Conservation (phyloP, 108 stramenopile species). For the Cyclostephanos tholiformis region DNA sequence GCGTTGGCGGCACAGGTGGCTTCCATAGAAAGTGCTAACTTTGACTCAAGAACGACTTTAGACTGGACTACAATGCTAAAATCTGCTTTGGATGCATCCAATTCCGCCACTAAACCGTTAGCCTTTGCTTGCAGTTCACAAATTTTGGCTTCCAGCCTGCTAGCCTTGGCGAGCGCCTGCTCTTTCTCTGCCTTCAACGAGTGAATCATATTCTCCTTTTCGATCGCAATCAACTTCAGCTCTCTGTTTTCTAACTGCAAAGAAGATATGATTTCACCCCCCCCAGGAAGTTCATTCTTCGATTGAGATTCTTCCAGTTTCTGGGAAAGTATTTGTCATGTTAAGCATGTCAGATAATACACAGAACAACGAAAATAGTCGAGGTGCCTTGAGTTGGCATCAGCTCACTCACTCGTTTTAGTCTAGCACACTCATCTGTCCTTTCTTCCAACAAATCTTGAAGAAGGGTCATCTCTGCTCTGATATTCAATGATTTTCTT, state of each 20-base stretch:
- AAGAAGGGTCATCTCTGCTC: slow-evolving; percentile 11
- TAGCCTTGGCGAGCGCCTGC: slow-evolving; percentile 5
- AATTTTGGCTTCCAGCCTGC: not conserved
- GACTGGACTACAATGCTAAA: slow-evolving; percentile 5
- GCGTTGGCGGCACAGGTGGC: slow-evolving; percentile 3
- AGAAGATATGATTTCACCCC: not conserved
- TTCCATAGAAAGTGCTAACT: not conserved
- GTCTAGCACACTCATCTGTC: slow-evolving; percentile 13
- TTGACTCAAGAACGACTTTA: slow-evolving; percentile 18
- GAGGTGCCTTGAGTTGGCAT: not conserved
- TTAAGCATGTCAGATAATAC: not conserved
- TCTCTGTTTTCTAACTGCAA: slow-evolving; percentile 7
- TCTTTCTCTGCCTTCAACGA: slow-evolving; percentile 6
- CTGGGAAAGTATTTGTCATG: not conserved
- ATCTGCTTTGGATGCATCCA: slow-evolving; percentile 10
- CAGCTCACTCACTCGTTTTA: slow-evolving; percentile 9
- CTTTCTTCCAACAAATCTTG: slow-evolving; percentile 16
- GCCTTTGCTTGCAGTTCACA: slow-evolving; percentile 2
- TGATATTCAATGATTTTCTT: slow-evolving; percentile 19
- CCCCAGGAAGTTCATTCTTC: not conserved
- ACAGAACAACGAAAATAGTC: not conserved
- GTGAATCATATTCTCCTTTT: not conserved
- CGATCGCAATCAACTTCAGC: not conserved
- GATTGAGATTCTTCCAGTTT: slow-evolving; percentile 24
- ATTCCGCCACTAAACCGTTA: not conserved